Percentiles rank a stretch among this genome's conserved stretches.
Conservation (phyloP, 2,329 filamentous ascomycete genomes). For the Triangularia verruculosa region DNA sequence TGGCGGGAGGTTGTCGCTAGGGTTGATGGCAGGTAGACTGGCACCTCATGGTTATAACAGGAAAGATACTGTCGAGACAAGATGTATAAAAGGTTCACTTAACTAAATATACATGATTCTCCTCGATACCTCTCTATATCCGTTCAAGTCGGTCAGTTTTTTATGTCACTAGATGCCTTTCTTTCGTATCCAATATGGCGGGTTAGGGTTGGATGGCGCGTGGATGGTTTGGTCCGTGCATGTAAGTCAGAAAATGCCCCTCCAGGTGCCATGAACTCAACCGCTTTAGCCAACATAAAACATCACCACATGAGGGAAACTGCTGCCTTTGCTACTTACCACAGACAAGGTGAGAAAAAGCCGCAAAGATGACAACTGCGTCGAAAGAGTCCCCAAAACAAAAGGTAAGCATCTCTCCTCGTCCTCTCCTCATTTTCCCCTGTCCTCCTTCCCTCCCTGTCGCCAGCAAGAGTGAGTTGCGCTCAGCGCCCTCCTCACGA, state of each 20-base stretch:
- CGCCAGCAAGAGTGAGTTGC: background rate
- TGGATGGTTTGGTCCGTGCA: background rate
- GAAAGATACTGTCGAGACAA: no score
- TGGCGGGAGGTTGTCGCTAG: no score
- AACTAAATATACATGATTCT: no score
- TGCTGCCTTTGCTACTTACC: background rate
- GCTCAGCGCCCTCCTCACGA: background rate
- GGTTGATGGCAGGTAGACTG: no score
- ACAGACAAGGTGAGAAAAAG: background rate
- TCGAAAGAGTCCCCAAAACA: conserved; percentile 17
- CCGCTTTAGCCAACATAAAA: background rate
- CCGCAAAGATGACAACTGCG: background rate
- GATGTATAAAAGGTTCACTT: no score
- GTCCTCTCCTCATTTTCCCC: background rate
- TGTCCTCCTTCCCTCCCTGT: background rate
- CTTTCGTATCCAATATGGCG: background rate
- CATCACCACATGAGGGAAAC: background rate
- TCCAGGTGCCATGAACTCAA: background rate
- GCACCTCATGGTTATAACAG: no score
- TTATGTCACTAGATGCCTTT: no score
- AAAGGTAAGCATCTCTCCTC: conserved; percentile 20
- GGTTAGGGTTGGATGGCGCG: background rate
- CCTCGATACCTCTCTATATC: no score
- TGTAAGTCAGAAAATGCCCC: background rate
- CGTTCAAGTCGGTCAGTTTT: no score